Conservation (phyloP, 176 grass and related monocot species). For the Rhynchospora pubera region DNA sequence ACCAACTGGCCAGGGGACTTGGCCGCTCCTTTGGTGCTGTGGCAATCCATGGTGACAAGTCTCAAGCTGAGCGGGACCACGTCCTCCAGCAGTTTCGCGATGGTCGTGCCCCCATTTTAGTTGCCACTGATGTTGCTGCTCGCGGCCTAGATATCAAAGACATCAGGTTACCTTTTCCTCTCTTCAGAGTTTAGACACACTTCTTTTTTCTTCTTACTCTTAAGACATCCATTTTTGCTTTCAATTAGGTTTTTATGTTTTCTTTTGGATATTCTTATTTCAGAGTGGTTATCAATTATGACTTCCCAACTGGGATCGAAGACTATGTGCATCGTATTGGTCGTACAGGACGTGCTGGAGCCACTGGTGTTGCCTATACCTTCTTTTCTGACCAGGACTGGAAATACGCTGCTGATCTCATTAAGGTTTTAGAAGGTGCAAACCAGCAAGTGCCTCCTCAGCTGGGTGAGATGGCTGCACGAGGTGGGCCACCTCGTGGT, state of each 20-base stretch:
- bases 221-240: neutral
- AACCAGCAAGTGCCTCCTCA: conserved; percentile 84
- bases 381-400: conserved; percentile 89
- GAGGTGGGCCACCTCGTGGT: conserved; percentile 39
- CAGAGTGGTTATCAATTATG: conserved; percentile 97
- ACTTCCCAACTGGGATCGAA: conserved; percentile 88
- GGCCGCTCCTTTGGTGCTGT: conserved; percentile 72
- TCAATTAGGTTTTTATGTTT: neutral
- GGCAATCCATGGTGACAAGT: conserved; percentile 91
- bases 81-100: conserved; percentile 84
- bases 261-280: neutral
- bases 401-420: conserved; percentile 81
- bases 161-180: conserved; percentile 48
- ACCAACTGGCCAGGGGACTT: conserved; percentile 71
- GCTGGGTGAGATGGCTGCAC: conserved; percentile 62
- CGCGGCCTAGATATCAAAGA: conserved; percentile 97
- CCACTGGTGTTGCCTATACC: conserved; percentile 80
- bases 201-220: too few relatives aligned
- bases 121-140: conserved; percentile 96
- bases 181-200: neutral
- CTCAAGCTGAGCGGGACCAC: conserved; percentile 80
- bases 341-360: conserved; percentile 86
- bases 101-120: conserved; percentile 73
- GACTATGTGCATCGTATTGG: conserved; percentile 97
- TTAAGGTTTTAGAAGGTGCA: conserved; percentile 91